Evolutionary conservation across 208 protist species (phyloP).

Genomic region (Trypanosoma theileri): DNA sequence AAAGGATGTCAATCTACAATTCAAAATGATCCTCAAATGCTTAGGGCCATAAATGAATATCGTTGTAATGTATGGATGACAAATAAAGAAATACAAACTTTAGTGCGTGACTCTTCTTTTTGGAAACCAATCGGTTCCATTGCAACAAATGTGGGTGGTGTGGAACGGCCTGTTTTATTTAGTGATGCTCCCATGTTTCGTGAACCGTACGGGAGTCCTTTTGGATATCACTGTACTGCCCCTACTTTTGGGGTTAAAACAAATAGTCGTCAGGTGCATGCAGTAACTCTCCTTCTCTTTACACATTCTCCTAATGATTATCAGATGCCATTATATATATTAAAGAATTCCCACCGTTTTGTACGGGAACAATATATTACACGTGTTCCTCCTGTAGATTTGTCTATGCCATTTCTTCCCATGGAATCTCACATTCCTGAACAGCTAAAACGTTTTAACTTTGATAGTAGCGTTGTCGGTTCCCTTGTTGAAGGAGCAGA

Average conservation of each 20-base stretch:
- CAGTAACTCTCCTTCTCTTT: constrained; percentile 78
- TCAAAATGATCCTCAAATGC: constrained; percentile 72
- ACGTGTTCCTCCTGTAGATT: constrained; percentile 34
- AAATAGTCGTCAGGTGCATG: constrained; percentile 34
- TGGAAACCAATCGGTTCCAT: constrained; percentile 33
- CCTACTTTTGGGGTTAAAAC: constrained; percentile 76
- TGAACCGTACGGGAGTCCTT: constrained; percentile 68
- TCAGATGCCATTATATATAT: constrained; percentile 56
- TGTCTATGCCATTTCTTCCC: constrained; percentile 59
- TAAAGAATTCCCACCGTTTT: constrained; percentile 65
- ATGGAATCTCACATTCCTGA: constrained; percentile 72
- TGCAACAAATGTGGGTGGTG: constrained; percentile 65
- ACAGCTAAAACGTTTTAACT: constrained; percentile 70
- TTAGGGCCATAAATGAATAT: constrained; percentile 78
- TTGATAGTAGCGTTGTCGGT: constrained; percentile 54
- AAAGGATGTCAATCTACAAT: constrained; percentile 70
- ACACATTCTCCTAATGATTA: constrained; percentile 52
- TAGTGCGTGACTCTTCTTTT: constrained; percentile 39
- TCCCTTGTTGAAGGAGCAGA: constrained; percentile 23
- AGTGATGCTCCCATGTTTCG: constrained; percentile 71
- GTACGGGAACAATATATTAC: constrained; percentile 72
- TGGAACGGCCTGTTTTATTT: constrained; percentile 74
- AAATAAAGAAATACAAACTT: constrained; percentile 36
- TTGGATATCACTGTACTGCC: constrained; percentile 83
- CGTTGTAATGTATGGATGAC: constrained; percentile 90